A percentile compares a stretch with the other conserved stretches of the same genome.
phyloP scores from a whole-genome alignment of 495 filamentous ascomycete species.

The Penicillium cosmopolitanum region DNA sequence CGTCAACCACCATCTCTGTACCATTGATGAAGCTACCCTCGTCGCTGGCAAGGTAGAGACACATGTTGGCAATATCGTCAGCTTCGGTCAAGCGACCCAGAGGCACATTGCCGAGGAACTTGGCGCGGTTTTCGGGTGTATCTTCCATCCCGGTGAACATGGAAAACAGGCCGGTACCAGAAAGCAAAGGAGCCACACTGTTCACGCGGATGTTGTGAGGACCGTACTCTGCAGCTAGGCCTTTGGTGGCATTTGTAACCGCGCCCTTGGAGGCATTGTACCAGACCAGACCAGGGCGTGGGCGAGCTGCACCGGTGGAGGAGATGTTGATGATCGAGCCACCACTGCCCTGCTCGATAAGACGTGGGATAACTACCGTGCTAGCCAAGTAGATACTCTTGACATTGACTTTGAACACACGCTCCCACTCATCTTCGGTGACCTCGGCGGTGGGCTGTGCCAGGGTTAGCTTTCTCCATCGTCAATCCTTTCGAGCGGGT shows the following conservation, averaged over 20 bases:
- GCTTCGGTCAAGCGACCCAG: conserved; percentile 65
- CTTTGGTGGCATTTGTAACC: conserved; percentile 66
- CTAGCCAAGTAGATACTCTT: conserved; percentile 64
- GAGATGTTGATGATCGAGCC: conserved; percentile 70
- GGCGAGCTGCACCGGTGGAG: conserved; percentile 63
- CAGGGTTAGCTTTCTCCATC: conserved; percentile 7
- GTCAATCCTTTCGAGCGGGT: background rate
- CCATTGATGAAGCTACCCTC: conserved; percentile 75
- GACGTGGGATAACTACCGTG: conserved; percentile 54
- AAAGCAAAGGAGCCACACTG: conserved; percentile 62
- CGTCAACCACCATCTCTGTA: conserved; percentile 48
- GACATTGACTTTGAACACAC: conserved; percentile 66
- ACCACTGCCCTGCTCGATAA: conserved; percentile 59
- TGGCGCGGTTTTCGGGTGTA: conserved; percentile 68
- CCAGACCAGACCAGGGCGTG: conserved; percentile 69
- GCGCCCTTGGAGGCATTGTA: conserved; percentile 73
- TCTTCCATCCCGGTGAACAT: conserved; percentile 68
- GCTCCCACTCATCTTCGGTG: conserved; percentile 68
- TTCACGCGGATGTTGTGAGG: conserved; percentile 68
- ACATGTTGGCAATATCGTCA: conserved; percentile 68
- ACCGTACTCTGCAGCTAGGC: conserved; percentile 70
- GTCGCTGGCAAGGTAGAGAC: conserved; percentile 66
- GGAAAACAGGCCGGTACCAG: conserved; percentile 66
- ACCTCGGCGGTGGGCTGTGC: conserved; percentile 60
- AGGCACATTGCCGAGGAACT: conserved; percentile 68